Conservation (phyloP, 2,329 filamentous ascomycete genomes). For the Aspergillus uvarum region DNA sequence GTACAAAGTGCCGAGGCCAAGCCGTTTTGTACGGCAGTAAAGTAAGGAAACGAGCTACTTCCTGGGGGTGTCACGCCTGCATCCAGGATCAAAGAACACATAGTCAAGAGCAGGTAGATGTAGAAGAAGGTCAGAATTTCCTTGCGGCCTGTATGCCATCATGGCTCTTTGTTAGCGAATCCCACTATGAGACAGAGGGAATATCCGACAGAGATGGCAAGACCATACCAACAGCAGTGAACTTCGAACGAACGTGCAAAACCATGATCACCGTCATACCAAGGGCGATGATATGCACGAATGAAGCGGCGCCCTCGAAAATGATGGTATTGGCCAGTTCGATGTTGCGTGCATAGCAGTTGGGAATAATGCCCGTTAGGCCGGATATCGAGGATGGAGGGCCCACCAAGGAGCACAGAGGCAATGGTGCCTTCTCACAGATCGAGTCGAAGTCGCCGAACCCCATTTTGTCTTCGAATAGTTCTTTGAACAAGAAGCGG, state of each 20-base stretch:
- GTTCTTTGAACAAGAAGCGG: neutral
- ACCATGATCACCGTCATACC: constrained; percentile 97
- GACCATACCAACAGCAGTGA: constrained; percentile 86
- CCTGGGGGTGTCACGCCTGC: constrained; percentile 87
- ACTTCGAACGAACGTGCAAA: constrained; percentile 92
- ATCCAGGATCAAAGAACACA: constrained; percentile 85
- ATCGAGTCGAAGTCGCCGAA: constrained; percentile 89
- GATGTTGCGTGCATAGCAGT: constrained; percentile 92
- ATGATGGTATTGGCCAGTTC: constrained; percentile 98
- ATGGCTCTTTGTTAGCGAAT: constrained; percentile 2
- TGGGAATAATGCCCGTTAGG: constrained; percentile 76
- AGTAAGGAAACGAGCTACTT: constrained; percentile 80
- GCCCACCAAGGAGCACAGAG: constrained; percentile 83
- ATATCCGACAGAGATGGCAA: neutral
- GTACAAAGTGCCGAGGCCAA: constrained; percentile 82
- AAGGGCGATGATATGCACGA: constrained; percentile 87
- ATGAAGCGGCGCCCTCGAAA: constrained; percentile 86
- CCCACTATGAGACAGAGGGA: neutral
- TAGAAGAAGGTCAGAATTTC: constrained; percentile 92
- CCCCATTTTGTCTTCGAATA: constrained; percentile 50
- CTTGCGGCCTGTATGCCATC: constrained; percentile 55
- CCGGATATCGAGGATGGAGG: constrained; percentile 62
- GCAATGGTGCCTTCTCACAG: constrained; percentile 81
- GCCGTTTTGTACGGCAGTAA: constrained; percentile 82
- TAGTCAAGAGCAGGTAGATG: constrained; percentile 86